Base-by-base conservation (phyloP, 768 basidiomycete species). In the Chalciporus pseudorubinellus region DNA sequence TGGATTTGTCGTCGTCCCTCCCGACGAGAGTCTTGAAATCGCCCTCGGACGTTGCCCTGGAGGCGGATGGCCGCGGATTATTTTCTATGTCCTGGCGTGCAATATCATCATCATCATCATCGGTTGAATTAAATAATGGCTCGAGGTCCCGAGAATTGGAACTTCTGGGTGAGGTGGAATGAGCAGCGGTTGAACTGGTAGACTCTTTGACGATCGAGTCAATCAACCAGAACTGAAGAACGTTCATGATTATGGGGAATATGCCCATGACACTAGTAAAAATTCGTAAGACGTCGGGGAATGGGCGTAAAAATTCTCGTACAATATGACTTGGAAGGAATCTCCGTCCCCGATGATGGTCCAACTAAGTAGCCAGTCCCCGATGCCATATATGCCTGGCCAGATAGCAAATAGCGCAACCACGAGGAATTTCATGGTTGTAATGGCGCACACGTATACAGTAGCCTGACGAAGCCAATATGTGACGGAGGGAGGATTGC, bases 171-270 rank as follows among this genome's bases (percentile, higher is more conserved):
- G 70, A 61, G 50, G 75, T 71, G 1, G 75, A 43, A 19, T 74
- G 78, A 19, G 79, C 65, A 20, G 72, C 62, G 4, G 77, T 61
- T 9, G 71, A 57, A 24, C 63, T 58, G 31, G 67, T 62, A 9
- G 82, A 82, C 2, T 85, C 85, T 70, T 94, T 94, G 64, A 94
- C 89, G 46, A 94, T 93, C 0, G 89, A 88, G 71, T 97, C 92
- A 51, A 97, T 94, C 45, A 97, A 74, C 84, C 94, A 94, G 77
- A 98, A 98, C 66, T 98, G 95, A 11, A 92, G 59, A 33, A 92
- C 72, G 67, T 93, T 93, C 89, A 92, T 91, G 39, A 84, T 72
- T 58, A 89, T 87, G 1, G 93, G 94, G 72, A 95, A 93, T 46
- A 95, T 69, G 46, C 92, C 91, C 91, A 98, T 94, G 20, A 86